Conservation (phyloP, 139 green algal species). For the Asterochloris sp. region DNA sequence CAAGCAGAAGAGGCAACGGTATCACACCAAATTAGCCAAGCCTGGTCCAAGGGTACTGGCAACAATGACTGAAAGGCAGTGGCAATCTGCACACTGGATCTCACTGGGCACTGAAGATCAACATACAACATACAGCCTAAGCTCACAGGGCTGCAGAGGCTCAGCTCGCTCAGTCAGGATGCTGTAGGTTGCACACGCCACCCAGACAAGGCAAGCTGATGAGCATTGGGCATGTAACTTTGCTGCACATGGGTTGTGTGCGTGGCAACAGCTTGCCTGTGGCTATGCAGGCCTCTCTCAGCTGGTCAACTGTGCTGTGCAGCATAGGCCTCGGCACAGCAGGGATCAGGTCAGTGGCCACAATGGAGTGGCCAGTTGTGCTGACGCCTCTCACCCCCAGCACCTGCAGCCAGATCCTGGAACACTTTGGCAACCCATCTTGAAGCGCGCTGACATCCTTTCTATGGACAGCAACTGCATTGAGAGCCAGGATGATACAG, state of each 20-base stretch:
- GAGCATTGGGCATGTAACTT: neutral
- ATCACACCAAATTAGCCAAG: no score
- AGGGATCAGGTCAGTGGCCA: slow-evolving; percentile 58
- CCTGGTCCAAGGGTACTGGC: no score
- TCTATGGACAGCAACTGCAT: no score
- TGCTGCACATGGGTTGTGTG: neutral
- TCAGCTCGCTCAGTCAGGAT: no score
- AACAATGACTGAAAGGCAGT: no score
- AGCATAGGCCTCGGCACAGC: slow-evolving; percentile 35
- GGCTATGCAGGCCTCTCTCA: neutral
- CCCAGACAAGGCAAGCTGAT: neutral
- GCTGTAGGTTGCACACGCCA: neutral
- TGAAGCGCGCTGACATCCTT: neutral
- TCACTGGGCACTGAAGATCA: no score
- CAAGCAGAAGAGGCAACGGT: no score
- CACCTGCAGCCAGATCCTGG: slow-evolving; percentile 30
- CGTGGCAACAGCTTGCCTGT: slow-evolving; percentile 1
- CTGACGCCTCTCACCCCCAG: slow-evolving; percentile 71
- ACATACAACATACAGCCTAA: no score
- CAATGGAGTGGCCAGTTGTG: slow-evolving; percentile 64
- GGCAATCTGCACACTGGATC: no score
- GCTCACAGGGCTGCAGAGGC: no score
- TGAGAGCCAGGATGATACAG: no score
- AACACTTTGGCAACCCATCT: neutral
- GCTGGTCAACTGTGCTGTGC: neutral